These are phyloP conservation scores for Spinellus fusiger DNA, from an alignment of 192 early-diverging fungal genomes.

Conservation along the genomic window DNA sequence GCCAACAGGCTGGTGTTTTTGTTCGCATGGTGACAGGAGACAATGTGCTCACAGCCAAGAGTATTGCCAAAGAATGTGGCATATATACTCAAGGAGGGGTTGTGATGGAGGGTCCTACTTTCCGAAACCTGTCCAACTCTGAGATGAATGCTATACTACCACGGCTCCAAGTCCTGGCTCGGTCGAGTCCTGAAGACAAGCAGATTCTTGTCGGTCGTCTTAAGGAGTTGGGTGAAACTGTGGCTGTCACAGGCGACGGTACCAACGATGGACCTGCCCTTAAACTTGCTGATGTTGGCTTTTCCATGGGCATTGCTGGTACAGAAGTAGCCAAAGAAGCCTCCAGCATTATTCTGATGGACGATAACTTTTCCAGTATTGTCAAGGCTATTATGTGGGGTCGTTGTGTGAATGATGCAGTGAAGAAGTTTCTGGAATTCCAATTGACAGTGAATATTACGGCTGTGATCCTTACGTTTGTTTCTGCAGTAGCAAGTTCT, in stretches of 20 bases:
- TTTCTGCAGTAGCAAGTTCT: conserved; percentile 60
- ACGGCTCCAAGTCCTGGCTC: conserved; percentile 88
- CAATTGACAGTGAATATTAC: conserved; percentile 97
- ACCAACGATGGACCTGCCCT: conserved; percentile 99
- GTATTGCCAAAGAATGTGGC: conserved; percentile 91
- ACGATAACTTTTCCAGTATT: conserved; percentile 97
- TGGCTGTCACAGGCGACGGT: conserved; percentile 98
- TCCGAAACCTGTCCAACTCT: conserved; percentile 75
- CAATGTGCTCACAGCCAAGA: conserved; percentile 86
- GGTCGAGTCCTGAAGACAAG: conserved; percentile 93
- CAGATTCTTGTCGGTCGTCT: conserved; percentile 88
- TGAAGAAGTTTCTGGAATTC: conserved; percentile 99
- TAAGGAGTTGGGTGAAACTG: conserved; percentile 87
- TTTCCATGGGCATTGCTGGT: conserved; percentile 98
- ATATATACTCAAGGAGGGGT: conserved; percentile 86
- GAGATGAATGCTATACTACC: conserved; percentile 93
- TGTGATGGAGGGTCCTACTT: conserved; percentile 92
- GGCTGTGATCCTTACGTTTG: conserved; percentile 74
- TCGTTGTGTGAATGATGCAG: conserved; percentile 89
- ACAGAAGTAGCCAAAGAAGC: conserved; percentile 99
- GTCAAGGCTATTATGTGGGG: conserved; percentile 99
- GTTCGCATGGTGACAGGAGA: conserved; percentile 99
- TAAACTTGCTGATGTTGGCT: conserved; percentile 93
- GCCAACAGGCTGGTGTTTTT: conserved; percentile 86
- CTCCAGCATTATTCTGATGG: conserved; percentile 94